Evolutionary conservation across 192 early-diverging fungal species (phyloP).

Genomic region (Rhizoclosmatium sp.): DNA sequence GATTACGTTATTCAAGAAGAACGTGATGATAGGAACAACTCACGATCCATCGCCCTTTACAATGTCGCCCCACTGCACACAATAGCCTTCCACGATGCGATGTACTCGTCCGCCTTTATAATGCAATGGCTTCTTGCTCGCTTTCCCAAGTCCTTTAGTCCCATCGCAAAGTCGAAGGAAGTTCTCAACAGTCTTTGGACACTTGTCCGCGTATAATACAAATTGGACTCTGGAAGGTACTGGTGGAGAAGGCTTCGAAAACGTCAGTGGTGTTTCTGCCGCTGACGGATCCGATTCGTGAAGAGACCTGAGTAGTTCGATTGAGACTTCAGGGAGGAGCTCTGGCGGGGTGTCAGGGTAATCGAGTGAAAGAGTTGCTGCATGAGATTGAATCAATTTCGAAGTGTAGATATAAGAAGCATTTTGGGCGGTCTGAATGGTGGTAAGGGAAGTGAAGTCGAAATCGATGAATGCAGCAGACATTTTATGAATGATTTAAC

Average conservation of each 20-base stretch:
- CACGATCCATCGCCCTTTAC: slow-evolving; percentile 45
- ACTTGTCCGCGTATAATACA: slow-evolving; percentile 65
- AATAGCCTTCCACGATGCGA: slow-evolving; percentile 82
- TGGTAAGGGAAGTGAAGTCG: background rate
- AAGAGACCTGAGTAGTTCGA: slow-evolving; percentile 9
- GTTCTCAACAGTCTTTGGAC: slow-evolving; percentile 78
- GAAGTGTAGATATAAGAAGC: background rate
- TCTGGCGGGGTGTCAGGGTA: background rate
- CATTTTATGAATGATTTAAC: too few relatives aligned
- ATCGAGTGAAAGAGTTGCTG: slow-evolving; percentile 1
- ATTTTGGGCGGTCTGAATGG: background rate
- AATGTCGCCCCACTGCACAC: slow-evolving; percentile 85
- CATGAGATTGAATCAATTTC: background rate
- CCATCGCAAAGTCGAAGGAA: slow-evolving; percentile 86
- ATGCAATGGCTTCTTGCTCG: slow-evolving; percentile 75
- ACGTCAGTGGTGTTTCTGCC: slow-evolving; percentile 16
- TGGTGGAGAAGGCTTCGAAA: slow-evolving; percentile 9
- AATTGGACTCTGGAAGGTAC: slow-evolving; percentile 76
- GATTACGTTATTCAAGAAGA: background rate
- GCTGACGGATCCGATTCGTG: slow-evolving; percentile 9
- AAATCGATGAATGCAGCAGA: background rate
- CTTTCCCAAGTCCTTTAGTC: slow-evolving; percentile 69
- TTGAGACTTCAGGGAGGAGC: background rate
- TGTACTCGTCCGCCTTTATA: slow-evolving; percentile 70
- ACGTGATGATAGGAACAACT: background rate